Evolutionary conservation across 2,329 filamentous ascomycete species (phyloP), one percentile per base, ranked within the genome.

Genomic region (Penicillium occitanis): DNA sequence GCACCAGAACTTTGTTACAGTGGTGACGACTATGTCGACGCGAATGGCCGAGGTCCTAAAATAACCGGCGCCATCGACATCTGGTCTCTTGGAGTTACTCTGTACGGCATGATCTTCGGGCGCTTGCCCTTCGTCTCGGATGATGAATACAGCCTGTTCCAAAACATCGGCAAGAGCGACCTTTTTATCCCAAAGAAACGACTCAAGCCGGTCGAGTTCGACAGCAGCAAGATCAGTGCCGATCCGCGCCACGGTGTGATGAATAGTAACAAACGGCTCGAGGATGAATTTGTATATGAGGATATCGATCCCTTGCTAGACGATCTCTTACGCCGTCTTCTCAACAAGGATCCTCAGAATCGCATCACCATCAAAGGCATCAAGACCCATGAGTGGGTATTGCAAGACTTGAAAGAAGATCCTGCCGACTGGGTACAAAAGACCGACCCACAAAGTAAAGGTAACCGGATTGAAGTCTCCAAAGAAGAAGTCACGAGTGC

Each of bases 1-100:
- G 95, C 95, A 1, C 95, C 95, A 3, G 95, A 99, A 77, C 85
- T 99, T 44, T 99, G 95, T 80, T 95, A 93, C 76, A 96, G 92
- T 1, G 93, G 95, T 68, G 79, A 88, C 28, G 89, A 88, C 68
- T 83, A 82, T 64, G 76, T 79, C 57, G 73, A 78, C 72, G 77
- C 79, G 71, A 88, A 85, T 73, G 90, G 86, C 73, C 74, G 72
- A 7, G 70, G 77, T 1, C 92, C 85, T 70, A 94, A 85, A 80
- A 89, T 99, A 48, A 97, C 93, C 4, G 92, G 92, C 72, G 92
- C 96, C 72, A 97, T 99, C 71, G 95, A 99, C 74, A 90, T 99
- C 17, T 99, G 95, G 95, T 97, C 95, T 11, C 84, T 99, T 25
- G 95, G 95, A 25, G 92, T 99, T 22, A 99, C 95, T 0, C 86